Evolutionary conservation across 1,284 basidiomycete species (phyloP).

Genomic region (Rhodotorula sp.): DNA sequence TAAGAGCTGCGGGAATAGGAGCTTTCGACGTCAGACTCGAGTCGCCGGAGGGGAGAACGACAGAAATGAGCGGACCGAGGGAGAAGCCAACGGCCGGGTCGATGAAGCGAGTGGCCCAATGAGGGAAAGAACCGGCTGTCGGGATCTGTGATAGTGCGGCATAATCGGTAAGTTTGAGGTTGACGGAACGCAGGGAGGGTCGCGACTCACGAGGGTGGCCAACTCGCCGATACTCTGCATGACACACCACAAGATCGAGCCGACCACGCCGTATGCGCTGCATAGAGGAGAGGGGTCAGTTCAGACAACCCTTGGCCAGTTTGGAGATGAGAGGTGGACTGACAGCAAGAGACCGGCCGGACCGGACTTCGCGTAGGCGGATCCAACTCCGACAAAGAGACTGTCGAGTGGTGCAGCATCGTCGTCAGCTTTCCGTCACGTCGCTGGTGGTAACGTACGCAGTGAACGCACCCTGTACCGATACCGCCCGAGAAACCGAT

Average conservation of each 20-base stretch:
- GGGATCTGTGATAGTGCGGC: conserved; percentile 18
- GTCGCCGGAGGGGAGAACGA: too few species aligned
- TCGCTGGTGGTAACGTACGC: too few species aligned
- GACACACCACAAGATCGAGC: conserved; percentile 33
- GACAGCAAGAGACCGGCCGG: conserved; percentile 46
- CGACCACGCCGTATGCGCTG: conserved; percentile 29
- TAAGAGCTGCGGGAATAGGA: not conserved
- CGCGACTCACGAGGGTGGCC: conserved; percentile 13
- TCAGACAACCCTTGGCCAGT: not conserved
- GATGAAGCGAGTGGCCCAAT: conserved; percentile 21
- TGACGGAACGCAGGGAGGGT: too few species aligned
- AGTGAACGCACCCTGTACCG: conserved; percentile 12
- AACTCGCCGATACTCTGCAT: conserved; percentile 35
- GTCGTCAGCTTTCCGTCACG: not conserved
- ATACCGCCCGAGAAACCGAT: conserved; percentile 34
- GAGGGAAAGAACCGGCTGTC: conserved; percentile 35
- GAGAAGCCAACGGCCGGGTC: conserved; percentile 28
- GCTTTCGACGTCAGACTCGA: too few species aligned
- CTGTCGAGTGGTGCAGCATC: conserved; percentile 16
- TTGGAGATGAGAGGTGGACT: not conserved
- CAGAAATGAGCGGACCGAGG: conserved; percentile 9
- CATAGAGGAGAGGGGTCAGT: too few species aligned
- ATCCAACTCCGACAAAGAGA: conserved; percentile 50
- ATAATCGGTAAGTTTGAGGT: not conserved
- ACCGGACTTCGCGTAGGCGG: conserved; percentile 47